phyloP scores from a whole-genome alignment of 225 moss, liverwort and hornwort species.

The Pseudisothecium myosuroides region DNA sequence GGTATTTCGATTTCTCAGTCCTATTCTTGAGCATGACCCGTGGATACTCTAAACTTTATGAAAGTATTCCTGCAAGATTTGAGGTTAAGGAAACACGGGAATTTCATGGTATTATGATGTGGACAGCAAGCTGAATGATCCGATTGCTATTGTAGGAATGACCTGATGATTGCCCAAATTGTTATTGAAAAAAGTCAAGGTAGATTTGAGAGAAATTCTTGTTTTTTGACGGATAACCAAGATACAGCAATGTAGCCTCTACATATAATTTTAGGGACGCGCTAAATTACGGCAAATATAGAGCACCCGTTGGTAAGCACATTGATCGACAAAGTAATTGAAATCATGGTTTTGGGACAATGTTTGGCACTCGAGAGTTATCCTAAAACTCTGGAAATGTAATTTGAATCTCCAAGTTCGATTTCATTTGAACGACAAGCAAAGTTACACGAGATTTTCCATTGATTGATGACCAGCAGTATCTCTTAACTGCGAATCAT shows the following conservation, averaged over 20 bases:
- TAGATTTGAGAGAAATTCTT: neutral
- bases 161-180: neutral
- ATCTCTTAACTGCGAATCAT: too few relatives aligned
- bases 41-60: neutral
- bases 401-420: neutral
- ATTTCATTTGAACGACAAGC: neutral
- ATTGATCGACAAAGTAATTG: neutral
- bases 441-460: too few relatives aligned
- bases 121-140: neutral
- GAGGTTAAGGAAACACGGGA: neutral
- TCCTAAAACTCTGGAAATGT: too few relatives aligned
- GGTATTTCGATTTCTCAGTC: neutral
- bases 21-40: neutral
- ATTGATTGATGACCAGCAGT: too few relatives aligned
- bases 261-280: neutral
- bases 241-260: neutral
- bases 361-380: neutral
- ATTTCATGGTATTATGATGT: neutral
- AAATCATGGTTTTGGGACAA: neutral
- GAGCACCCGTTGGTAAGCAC: neutral
- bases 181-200: neutral
- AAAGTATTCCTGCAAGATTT: neutral
- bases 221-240: neutral
- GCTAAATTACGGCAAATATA: too few relatives aligned
- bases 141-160: neutral